A percentile compares a stretch with the other conserved stretches of the same genome.
phyloP scores from a whole-genome alignment of 495 filamentous ascomycete species.

The Penicillium crystallinum region DNA sequence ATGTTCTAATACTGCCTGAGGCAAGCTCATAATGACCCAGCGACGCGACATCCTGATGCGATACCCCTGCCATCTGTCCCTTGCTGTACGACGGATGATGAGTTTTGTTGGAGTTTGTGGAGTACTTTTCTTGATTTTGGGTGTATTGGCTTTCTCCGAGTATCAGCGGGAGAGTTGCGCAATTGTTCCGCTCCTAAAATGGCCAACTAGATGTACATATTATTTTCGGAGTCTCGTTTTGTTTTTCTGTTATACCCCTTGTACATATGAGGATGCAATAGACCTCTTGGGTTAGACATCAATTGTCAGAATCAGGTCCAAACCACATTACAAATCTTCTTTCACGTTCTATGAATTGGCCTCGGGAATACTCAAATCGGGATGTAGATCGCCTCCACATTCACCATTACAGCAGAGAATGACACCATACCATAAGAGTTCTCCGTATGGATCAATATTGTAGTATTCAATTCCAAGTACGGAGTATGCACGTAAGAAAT shows the following conservation, averaged over 20 bases:
- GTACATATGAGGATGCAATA: constrained; percentile 17
- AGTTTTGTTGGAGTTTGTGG: constrained; percentile 15
- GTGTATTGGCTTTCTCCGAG: neutral
- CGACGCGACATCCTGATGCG: constrained; percentile 21
- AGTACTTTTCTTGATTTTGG: constrained; percentile 3
- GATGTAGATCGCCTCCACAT: constrained; percentile 9
- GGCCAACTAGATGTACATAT: constrained; percentile 14
- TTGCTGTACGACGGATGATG: constrained; percentile 1
- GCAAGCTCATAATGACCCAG: constrained; percentile 12
- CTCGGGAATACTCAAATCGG: neutral
- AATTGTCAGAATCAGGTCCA: neutral
- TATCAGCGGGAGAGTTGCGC: neutral
- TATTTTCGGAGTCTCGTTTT: neutral
- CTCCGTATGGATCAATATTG: neutral
- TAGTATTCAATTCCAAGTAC: too few relatives aligned
- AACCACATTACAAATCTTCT: neutral
- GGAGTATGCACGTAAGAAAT: neutral
- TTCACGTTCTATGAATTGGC: neutral
- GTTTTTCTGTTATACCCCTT: neutral
- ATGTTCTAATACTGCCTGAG: neutral
- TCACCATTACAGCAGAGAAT: constrained; percentile 14
- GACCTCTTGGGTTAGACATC: constrained; percentile 7
- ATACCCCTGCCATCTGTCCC: constrained; percentile 21
- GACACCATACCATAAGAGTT: constrained; percentile 16
- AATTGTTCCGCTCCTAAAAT: neutral